Conservation (phyloP, 2,329 filamentous ascomycete species). For the Talaromyces amestolkiae region DNA sequence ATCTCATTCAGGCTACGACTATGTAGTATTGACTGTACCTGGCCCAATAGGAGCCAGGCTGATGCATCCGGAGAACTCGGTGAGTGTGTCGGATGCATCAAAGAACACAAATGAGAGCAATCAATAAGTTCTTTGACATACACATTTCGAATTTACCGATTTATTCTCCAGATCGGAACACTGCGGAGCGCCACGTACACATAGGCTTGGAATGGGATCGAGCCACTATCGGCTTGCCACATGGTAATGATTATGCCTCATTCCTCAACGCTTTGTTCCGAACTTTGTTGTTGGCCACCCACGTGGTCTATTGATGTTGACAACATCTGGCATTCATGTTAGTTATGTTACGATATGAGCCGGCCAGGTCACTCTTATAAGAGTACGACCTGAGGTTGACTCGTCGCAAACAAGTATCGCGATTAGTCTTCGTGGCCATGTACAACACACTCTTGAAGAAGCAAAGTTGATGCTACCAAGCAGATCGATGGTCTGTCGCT, state of each 20-base stretch:
- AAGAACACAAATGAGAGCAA: not conserved
- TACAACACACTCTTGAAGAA: not conserved
- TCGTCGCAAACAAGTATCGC: not conserved
- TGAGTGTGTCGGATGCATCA: not conserved
- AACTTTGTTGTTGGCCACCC: not conserved
- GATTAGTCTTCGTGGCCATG: not conserved
- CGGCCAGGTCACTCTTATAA: not conserved
- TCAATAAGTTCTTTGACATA: not conserved
- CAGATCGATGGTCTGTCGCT: not conserved
- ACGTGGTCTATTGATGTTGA: not conserved
- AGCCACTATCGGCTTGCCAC: slow-evolving; percentile 1
- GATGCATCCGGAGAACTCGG: not conserved
- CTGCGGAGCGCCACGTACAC: not conserved
- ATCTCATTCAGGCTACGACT: not conserved
- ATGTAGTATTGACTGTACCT: not conserved
- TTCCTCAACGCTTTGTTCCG: not conserved
- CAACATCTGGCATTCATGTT: not conserved
- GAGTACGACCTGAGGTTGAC: not conserved
- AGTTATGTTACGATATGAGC: not conserved
- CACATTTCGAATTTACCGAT: not conserved
- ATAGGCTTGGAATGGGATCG: not conserved
- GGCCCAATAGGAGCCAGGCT: not conserved
- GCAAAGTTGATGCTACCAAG: not conserved
- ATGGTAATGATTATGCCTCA: slow-evolving; percentile 15
- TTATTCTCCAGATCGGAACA: not conserved